Evolutionary conservation across 768 basidiomycete genomes (phyloP), one percentile per base, ranked within the genome.

Genomic region (Cystofilobasidium macerans): DNA sequence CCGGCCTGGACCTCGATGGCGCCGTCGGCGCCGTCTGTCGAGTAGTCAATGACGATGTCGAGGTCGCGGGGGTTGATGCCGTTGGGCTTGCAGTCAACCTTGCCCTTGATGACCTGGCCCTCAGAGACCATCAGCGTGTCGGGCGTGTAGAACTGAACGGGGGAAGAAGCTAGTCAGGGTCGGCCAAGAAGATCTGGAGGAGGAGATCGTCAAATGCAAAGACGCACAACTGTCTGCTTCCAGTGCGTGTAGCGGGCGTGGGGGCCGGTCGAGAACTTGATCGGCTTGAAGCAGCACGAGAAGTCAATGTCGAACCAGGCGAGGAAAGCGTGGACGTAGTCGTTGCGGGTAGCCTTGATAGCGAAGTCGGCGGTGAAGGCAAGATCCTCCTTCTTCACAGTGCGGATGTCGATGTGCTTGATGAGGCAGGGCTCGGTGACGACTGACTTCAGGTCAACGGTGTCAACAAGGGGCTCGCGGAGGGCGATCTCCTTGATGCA

Each of bases 401-500:
- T 97, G 53, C 82, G 80, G 65, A 99, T 81, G 77, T 99, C 82
- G 75, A 99, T 88, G 75, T 89, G 85, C 88, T 93, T 94, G 78
- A 99, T 81, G 76, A 84, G 77, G 73, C 82, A 94, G 45, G 95
- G 94, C 76, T 93, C 85, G 3, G 92, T 92, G 47, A 91, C 92
- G 64, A 98, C 93, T 2, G 91, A 80, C 77, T 93, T 94, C 71
- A 98, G 79, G 70, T 99, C 95, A 67, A 99, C 95, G n/a, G 92
- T 95, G 78, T 99, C 95, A 36, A 99, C 95, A 54, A 99, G 81
- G 51, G 95, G 95, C 75, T 99, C 95, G 35, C 88, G 83, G 63
- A 99, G 79, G 2, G 95, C 95, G 71, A 99, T 95, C 75, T 95
- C 91, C 78, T 98, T 97, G 81, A 99, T 98, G 76, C 95, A 97